A percentile compares a stretch with the other conserved stretches of the same genome.
phyloP scores from a whole-genome alignment of 257 asterid species.

The Plantago elongata region DNA sequence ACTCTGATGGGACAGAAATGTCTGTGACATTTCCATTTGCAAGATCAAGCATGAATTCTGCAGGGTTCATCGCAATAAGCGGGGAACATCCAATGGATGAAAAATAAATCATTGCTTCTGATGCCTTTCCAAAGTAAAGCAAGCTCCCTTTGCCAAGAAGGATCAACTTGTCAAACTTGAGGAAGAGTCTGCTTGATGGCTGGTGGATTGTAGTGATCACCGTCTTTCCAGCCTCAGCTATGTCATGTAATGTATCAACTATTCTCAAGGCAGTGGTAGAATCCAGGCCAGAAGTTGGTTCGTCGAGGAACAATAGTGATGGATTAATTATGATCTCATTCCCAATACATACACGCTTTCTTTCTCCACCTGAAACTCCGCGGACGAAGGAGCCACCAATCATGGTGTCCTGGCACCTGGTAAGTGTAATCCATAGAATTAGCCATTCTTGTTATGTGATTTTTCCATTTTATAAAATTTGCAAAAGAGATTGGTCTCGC shows the following conservation, averaged over 20 bases:
- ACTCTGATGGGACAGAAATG: slow-evolving; percentile 49
- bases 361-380: slow-evolving; percentile 98
- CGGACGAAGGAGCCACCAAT: slow-evolving; percentile 94
- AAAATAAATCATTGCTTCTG: slow-evolving; percentile 50
- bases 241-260: slow-evolving; percentile 69
- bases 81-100: slow-evolving; percentile 58
- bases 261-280: slow-evolving; percentile 94
- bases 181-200: slow-evolving; percentile 62
- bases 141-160: slow-evolving; percentile 54
- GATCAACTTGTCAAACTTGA: slow-evolving; percentile 53
- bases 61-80: slow-evolving; percentile 56
- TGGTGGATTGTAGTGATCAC: slow-evolving; percentile 60
- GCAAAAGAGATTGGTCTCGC: neutral
- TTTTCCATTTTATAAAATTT: neutral
- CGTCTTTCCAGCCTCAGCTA: slow-evolving; percentile 57
- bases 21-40: slow-evolving; percentile 57
- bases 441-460: neutral
- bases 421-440: neutral
- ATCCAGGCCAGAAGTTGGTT: slow-evolving; percentile 96
- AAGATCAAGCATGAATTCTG: slow-evolving; percentile 54
- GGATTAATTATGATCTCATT: slow-evolving; percentile 91
- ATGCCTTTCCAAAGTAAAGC: slow-evolving; percentile 54
- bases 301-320: slow-evolving; percentile 82
- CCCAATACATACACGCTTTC: slow-evolving; percentile 90
- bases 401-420: slow-evolving; percentile 95